Percentiles rank a stretch among this genome's conserved stretches.
phyloP scores from a whole-genome alignment of 176 grass and related monocot species.

The Juncus inflexus region DNA sequence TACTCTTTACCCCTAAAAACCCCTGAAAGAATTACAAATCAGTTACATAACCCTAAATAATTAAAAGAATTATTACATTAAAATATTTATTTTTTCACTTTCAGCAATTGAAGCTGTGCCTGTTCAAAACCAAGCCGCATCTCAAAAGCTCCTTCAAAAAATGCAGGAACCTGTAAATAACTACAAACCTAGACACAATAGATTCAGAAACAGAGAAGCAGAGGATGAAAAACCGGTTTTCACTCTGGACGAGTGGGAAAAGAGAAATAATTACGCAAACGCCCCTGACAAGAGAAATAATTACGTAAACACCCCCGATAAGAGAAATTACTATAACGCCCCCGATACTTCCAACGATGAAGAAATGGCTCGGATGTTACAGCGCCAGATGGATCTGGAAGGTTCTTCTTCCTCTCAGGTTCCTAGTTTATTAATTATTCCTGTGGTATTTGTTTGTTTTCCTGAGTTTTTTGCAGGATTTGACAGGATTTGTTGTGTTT shows the following conservation, averaged over 20 bases:
- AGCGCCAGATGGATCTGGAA: constrained; percentile 77
- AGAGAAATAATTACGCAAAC: constrained; percentile 38
- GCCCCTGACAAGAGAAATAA: constrained; percentile 19
- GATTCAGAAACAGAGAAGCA: constrained; percentile 27
- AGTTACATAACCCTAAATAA: no score
- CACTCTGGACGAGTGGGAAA: constrained; percentile 97
- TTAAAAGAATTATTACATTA: not conserved
- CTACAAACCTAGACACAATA: constrained; percentile 35
- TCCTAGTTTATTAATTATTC: not conserved
- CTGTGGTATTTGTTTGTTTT: no score
- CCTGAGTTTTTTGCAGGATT: no score
- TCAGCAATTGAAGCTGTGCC: constrained; percentile 78
- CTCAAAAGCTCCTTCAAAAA: constrained; percentile 88
- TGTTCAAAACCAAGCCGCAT: constrained; percentile 92
- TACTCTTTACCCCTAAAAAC: not conserved
- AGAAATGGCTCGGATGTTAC: constrained; percentile 75
- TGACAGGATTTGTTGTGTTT: no score
- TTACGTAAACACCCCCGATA: constrained; percentile 1
- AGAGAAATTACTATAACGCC: constrained; percentile 34
- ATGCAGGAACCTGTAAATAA: constrained; percentile 48
- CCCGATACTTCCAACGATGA: constrained; percentile 56
- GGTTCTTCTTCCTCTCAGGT: constrained; percentile 33
- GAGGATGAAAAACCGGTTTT: constrained; percentile 70
- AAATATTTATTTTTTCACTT: constrained; percentile 9
- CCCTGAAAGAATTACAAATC: not conserved